Base-by-base conservation (phyloP, 2,329 filamentous ascomycete genomes). In the Colletotrichum noveboracense region DNA sequence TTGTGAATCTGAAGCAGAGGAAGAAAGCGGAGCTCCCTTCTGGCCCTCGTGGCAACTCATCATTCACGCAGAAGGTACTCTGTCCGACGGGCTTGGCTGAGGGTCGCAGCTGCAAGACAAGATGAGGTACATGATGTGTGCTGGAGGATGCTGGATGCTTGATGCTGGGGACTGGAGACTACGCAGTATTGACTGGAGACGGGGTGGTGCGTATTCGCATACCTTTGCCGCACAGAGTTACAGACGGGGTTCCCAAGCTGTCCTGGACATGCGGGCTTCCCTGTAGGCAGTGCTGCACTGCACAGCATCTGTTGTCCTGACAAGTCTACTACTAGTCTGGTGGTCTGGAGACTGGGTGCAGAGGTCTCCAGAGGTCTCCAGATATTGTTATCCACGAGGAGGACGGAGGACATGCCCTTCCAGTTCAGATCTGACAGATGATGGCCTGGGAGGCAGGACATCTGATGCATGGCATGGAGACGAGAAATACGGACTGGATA, bases 221-320 rank as follows among this genome's bases (percentile, higher is more conserved):
- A 66, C 28, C 26, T 21, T 21, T 52, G 43, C n/a, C 61, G 61
- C 32, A 48, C 36, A 48, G 9, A 66, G 58, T 62, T 26, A 21
- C 67, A 43, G 67, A 70, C 13, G 34, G 71, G 71, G 38, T 55
- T 72, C 56, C 32, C 71, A 36, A 60, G 55, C 34, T 28, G n/a
- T 21, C n/a, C 43, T 52, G 72, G 52, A 66, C 61, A 52, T 61
- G 56, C 43, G 24, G 21, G 55, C 69, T 62, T 60, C 62, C 73
- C 62, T 72, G 73, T 60, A 60, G 34, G 73, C 67, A 48, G 34
- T 24, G 73, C 73, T 72, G 69, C 73, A 75, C 62, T 72, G 73
- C 73, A 75, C 71, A 34, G 48, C 14, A n/a, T 30, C 58, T 52
- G 69, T 62, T 67, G 61, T 43, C 55, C 56, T 64, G 62, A 21